A percentile compares a stretch with the other conserved stretches of the same genome.
Evolutionary conservation across 225 moss, liverwort and hornwort species (phyloP).

Genomic region (Antitrichia curtipendula): DNA sequence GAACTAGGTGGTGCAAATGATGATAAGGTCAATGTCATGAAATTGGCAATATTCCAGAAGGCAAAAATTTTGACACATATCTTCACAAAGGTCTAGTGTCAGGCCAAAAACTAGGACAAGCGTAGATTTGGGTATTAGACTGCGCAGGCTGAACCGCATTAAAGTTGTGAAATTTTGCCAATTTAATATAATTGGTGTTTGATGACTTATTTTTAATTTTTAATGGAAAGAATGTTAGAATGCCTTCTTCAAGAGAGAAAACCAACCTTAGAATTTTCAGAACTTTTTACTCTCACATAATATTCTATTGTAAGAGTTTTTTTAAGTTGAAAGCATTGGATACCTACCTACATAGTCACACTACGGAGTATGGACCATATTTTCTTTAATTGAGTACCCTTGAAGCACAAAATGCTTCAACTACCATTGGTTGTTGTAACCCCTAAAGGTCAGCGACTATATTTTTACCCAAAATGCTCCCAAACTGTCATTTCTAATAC

Average conservation of each 20-base stretch:
- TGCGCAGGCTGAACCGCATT: accelerated
- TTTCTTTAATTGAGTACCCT: neutral
- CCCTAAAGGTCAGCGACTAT: too few species aligned
- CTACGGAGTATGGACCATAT: too few species aligned
- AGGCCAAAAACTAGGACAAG: accelerated
- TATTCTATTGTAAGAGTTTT: neutral
- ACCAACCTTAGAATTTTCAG: neutral
- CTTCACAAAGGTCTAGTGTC: neutral
- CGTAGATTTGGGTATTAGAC: accelerated
- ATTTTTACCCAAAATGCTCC: too few species aligned
- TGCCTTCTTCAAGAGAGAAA: accelerated
- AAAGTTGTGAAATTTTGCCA: too few species aligned
- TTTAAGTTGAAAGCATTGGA: neutral
- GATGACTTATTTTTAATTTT: neutral
- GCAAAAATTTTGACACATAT: neutral
- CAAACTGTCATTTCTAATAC: too few species aligned
- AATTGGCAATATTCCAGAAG: neutral
- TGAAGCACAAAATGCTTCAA: neutral
- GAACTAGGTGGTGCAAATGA: too few species aligned
- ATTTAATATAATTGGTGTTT: too few species aligned
- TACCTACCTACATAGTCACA: neutral
- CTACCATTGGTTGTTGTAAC: too few species aligned
- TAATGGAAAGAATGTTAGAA: neutral
- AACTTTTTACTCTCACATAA: too few species aligned
- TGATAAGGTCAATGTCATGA: neutral